These are phyloP conservation scores for Glaciozyma martinii DNA, from an alignment of 768 basidiomycete genomes.

Conservation along the genomic window DNA sequence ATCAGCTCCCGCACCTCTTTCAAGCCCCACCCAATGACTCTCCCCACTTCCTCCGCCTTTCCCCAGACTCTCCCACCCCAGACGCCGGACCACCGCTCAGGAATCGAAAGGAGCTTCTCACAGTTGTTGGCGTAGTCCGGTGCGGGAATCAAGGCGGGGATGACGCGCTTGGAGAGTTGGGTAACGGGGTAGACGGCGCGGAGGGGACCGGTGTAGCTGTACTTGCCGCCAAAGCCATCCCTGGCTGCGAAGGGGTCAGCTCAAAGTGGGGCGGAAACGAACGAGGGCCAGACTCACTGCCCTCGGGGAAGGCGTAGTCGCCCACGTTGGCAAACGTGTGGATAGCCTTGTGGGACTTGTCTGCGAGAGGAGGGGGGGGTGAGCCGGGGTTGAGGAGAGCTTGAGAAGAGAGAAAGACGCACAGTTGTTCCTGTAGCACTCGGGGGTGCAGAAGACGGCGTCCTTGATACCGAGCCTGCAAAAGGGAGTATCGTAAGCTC, in stretches of 20 bases:
- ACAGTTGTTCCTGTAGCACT: slow-evolving; percentile 24
- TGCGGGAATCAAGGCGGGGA: slow-evolving; percentile 72
- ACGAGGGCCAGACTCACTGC: slow-evolving; percentile 1
- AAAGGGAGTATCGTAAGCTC: not conserved
- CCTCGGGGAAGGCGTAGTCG: slow-evolving; percentile 8
- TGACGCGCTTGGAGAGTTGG: slow-evolving; percentile 57
- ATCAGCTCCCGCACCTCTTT: not conserved
- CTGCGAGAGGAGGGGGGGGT: not conserved
- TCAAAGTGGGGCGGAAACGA: not conserved
- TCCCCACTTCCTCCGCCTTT: slow-evolving; percentile 18
- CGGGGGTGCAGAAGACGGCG: slow-evolving; percentile 17
- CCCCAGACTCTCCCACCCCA: slow-evolving; percentile 5
- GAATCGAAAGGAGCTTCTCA: slow-evolving; percentile 41
- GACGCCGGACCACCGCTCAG: slow-evolving; percentile 17
- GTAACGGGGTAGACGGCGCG: slow-evolving; percentile 46
- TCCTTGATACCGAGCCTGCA: slow-evolving; percentile 3
- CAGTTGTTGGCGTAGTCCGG: slow-evolving; percentile 81
- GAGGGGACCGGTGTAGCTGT: slow-evolving; percentile 38
- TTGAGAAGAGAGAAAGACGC: not conserved
- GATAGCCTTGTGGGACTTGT: slow-evolving; percentile 17
- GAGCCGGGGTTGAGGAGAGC: too few species aligned
- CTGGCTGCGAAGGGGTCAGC: slow-evolving; percentile 9
- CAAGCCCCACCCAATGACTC: slow-evolving; percentile 5
- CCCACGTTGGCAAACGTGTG: slow-evolving; percentile 6
- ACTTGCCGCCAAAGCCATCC: slow-evolving; percentile 14